Evolutionary conservation across 2,329 filamentous ascomycete genomes (phyloP).

Genomic region (Aureobasidium vineae): DNA sequence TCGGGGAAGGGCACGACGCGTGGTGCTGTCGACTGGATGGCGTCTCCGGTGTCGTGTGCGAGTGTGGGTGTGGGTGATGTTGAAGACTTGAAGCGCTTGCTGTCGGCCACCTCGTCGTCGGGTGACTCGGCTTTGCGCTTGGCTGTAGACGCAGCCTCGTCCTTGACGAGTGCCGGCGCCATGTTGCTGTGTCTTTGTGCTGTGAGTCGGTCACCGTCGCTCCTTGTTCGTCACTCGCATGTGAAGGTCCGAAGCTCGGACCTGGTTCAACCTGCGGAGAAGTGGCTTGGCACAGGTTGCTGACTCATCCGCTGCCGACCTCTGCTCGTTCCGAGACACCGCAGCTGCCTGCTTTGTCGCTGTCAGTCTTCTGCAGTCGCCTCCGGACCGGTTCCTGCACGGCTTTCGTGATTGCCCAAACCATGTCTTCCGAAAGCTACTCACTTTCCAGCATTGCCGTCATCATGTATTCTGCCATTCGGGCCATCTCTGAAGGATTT

Average conservation of each 20-base stretch:
- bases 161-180: slow-evolving; percentile 31
- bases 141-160: slow-evolving; percentile 41
- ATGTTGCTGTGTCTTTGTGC: slow-evolving; percentile 12
- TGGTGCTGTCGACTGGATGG: slow-evolving; percentile 51
- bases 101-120: slow-evolving; percentile 56
- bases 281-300: background rate
- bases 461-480: background rate
- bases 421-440: background rate
- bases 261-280: background rate
- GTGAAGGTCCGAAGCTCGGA: slow-evolving; percentile 7
- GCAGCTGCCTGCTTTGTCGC: background rate
- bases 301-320: background rate
- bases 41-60: slow-evolving; percentile 34
- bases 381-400: background rate
- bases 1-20: slow-evolving; percentile 74
- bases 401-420: background rate
- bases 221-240: background rate
- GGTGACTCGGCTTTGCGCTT: slow-evolving; percentile 73
- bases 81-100: slow-evolving; percentile 62
- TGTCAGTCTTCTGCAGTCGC: background rate
- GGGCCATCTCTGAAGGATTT: no score
- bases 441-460: background rate
- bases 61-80: slow-evolving; percentile 41
- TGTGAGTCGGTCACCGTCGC: background rate
- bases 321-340: background rate